Conservation (phyloP, 495 filamentous ascomycete species). For the Sporormia fimetaria region DNA sequence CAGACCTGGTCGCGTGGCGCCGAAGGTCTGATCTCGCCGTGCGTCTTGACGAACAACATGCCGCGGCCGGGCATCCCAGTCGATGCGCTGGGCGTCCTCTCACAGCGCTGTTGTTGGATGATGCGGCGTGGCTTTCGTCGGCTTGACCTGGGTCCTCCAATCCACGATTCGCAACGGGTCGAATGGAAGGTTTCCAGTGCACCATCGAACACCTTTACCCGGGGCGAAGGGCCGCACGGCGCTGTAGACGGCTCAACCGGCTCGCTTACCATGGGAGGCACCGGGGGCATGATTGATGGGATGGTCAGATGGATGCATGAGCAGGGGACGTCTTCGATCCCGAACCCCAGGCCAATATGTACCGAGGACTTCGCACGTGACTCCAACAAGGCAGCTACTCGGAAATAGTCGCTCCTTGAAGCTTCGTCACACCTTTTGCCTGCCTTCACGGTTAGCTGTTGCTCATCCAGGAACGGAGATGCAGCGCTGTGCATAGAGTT, state of each 20-base stretch:
- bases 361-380: too few species aligned
- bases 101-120: conserved; percentile 9
- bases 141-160: neutral
- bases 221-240: conserved; percentile 20
- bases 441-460: conserved; percentile 2
- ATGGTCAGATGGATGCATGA: conserved; percentile 4
- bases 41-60: conserved; percentile 8
- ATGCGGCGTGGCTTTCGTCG: neutral
- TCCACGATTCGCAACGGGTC: neutral
- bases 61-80: conserved; percentile 1
- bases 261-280: neutral
- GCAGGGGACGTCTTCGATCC: neutral
- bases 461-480: conserved; percentile 3
- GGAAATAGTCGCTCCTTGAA: neutral
- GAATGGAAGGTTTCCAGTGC: neutral
- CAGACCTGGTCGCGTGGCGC: conserved; percentile 10
- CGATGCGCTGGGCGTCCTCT: conserved; percentile 2
- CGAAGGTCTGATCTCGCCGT: conserved; percentile 1
- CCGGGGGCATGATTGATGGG: too few species aligned
- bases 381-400: too few species aligned
- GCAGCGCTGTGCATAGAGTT: neutral
- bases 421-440: conserved; percentile 1
- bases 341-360: too few species aligned
- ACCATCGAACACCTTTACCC: conserved; percentile 13
- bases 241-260: conserved; percentile 1